Percentiles rank a stretch among this genome's conserved stretches.
Evolutionary conservation across 441 rosid genomes (phyloP).

Genomic region (Rhodomyrtus psidioides): DNA sequence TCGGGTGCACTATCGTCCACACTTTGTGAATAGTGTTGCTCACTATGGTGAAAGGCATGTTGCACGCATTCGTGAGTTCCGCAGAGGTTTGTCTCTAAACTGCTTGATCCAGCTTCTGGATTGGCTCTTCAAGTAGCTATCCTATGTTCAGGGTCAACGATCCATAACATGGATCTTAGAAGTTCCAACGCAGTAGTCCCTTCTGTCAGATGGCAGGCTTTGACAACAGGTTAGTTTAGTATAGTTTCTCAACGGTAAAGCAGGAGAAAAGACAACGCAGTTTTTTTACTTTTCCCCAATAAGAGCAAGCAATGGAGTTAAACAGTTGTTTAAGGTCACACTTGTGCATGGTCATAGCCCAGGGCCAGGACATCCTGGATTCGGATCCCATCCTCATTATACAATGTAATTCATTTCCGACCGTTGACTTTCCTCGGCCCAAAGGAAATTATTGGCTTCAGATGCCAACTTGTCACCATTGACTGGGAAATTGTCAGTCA

Average conservation of each 20-base stretch:
- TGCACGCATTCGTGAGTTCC: neutral
- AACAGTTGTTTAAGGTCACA: neutral
- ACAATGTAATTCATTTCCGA: neutral
- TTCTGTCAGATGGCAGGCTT: too few species aligned
- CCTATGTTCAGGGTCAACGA: neutral
- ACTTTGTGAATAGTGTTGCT: neutral
- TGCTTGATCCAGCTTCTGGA: neutral
- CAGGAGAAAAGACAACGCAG: neutral
- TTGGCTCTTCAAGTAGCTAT: neutral
- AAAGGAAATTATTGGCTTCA: neutral
- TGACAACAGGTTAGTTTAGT: neutral
- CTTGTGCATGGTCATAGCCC: neutral
- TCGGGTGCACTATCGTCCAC: neutral
- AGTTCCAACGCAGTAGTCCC: neutral
- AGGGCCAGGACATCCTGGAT: neutral
- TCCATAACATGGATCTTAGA: neutral
- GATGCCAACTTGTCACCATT: neutral
- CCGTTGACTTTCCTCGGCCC: neutral
- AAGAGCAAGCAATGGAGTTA: neutral
- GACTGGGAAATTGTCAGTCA: neutral
- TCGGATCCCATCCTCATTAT: neutral
- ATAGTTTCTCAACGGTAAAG: neutral
- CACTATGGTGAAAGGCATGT: neutral
- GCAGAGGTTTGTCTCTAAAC: neutral
- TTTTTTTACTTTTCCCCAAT: neutral